phyloP scores from a whole-genome alignment of 768 basidiomycete genomes.

The Boletus sp. region DNA sequence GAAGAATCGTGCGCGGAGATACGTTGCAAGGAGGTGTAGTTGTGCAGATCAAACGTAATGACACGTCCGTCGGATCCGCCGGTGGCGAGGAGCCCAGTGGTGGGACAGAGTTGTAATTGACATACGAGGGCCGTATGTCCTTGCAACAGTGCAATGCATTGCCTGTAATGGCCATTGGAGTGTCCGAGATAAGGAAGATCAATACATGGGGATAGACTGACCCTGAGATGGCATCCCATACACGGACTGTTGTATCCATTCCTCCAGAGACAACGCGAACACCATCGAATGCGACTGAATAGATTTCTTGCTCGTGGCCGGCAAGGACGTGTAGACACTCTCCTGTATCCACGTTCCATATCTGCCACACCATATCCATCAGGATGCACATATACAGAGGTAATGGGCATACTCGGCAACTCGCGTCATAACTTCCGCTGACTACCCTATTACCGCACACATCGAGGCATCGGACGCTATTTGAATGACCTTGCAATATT shows the following conservation, averaged over 20 bases:
- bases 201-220: conserved; percentile 36
- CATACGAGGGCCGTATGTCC: conserved; percentile 93
- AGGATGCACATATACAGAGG: not conserved
- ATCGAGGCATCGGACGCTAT: conserved; percentile 86
- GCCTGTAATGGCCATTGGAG: conserved; percentile 38
- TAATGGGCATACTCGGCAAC: conserved; percentile 60
- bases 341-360: conserved; percentile 91
- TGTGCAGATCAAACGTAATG: conserved; percentile 59
- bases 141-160: conserved; percentile 80
- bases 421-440: conserved; percentile 92
- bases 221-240: conserved; percentile 90
- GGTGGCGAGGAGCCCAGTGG: conserved; percentile 58
- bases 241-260: conserved; percentile 88
- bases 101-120: conserved; percentile 75
- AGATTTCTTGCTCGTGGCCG: conserved; percentile 88
- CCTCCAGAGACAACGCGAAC: conserved; percentile 77
- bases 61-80: conserved; percentile 89
- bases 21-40: conserved; percentile 49
- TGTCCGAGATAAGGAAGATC: not conserved
- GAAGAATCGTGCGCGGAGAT: conserved; percentile 87
- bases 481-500: conserved; percentile 70
- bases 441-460: conserved; percentile 80
- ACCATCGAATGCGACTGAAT: conserved; percentile 89
- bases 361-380: conserved; percentile 35
- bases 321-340: conserved; percentile 76